A percentile compares a stretch with the other conserved stretches of the same genome.
These are phyloP conservation scores for Ganoderma leucocontextum DNA, from an alignment of 1,284 basidiomycete species.

Conservation along the genomic window DNA sequence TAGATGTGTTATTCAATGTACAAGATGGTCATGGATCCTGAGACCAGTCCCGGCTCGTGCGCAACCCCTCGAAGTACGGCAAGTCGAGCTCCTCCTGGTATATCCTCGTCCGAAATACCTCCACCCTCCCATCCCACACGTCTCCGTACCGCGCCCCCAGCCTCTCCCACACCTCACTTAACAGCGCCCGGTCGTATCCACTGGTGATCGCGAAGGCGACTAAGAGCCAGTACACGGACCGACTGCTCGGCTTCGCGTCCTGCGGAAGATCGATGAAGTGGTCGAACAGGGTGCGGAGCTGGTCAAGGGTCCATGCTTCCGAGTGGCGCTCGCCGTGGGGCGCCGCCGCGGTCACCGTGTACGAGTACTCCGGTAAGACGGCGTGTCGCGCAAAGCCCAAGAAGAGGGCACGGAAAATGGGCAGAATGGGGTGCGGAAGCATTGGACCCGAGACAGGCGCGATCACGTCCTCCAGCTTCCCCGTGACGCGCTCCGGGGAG, in stretches of 20 bases:
- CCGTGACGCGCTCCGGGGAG: slow-evolving; percentile 45
- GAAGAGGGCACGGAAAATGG: slow-evolving; percentile 77
- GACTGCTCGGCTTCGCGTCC: slow-evolving; percentile 50
- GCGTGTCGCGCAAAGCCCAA: slow-evolving; percentile 77
- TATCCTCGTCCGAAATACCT: slow-evolving; percentile 37
- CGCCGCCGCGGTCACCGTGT: neutral
- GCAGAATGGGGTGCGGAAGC: slow-evolving; percentile 32
- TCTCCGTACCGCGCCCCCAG: slow-evolving; percentile 61
- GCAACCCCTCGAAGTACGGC: slow-evolving; percentile 26
- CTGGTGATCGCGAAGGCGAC: slow-evolving; percentile 67
- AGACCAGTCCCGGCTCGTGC: slow-evolving; percentile 13
- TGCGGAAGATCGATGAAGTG: slow-evolving; percentile 62
- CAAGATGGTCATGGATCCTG: slow-evolving; percentile 12
- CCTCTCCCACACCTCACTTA: slow-evolving; percentile 63
- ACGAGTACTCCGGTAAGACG: slow-evolving; percentile 3
- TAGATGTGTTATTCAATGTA: slow-evolving; percentile 17
- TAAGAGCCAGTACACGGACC: slow-evolving; percentile 70
- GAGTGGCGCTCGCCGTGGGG: neutral
- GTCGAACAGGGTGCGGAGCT: slow-evolving; percentile 63
- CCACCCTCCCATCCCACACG: slow-evolving; percentile 59
- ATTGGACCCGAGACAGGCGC: slow-evolving; percentile 11
- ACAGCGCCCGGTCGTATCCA: slow-evolving; percentile 51
- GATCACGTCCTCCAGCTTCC: slow-evolving; percentile 15
- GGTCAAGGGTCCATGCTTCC: slow-evolving; percentile 60
- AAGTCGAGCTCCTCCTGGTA: slow-evolving; percentile 30